Evolutionary conservation across 2,329 filamentous ascomycete species (phyloP), one percentile per base, ranked within the genome.

Genomic region (Pestalotiopsis sp.): DNA sequence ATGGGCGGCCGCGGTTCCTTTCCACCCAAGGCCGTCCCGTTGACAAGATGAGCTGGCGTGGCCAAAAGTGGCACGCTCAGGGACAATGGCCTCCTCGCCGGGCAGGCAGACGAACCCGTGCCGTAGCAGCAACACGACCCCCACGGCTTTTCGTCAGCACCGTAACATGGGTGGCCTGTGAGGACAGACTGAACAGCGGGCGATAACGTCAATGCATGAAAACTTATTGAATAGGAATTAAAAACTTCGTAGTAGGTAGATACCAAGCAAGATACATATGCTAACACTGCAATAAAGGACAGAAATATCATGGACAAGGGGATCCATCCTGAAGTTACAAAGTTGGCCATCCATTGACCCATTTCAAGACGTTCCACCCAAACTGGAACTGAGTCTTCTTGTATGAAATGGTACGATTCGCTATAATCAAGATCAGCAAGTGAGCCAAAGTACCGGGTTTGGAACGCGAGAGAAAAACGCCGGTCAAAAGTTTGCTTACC

Each of bases 11-110:
- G 17, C 67, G 70, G 20, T 62, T 70, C 49, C 72, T 75, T 60
- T 69, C 68, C 41, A 69, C 72, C 3, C 64, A 67, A 14, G 69
- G 64, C 23, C 69, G 63, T 17, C 67, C 68, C 14, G 69, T 74
- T 38, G 61, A 64, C 64, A 74, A 72, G 62, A 69, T 71, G 66
- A 71, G 71, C 62, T 74, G 73, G 73, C 67, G 70, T 14, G 71
- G 70, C 7, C 41, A 70, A 11, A 14, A 23, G 11, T 66, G 70
- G 27, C 66, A 72, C 62, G 2, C 4, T 4, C 45, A 6, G 41
- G n/a, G 13, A 7, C 41, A 49, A n/a, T 17, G 13, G 41, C 41
- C 41, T 13, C 41, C 17, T 45, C 17, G 41, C 1, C 41, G 31
- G 31, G 7, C 2, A 36, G 31, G 31, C 31, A 36, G 31, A 36